Evolutionary conservation across 352 stramenopile species (phyloP).

Genomic region (Blastocystis sp.): DNA sequence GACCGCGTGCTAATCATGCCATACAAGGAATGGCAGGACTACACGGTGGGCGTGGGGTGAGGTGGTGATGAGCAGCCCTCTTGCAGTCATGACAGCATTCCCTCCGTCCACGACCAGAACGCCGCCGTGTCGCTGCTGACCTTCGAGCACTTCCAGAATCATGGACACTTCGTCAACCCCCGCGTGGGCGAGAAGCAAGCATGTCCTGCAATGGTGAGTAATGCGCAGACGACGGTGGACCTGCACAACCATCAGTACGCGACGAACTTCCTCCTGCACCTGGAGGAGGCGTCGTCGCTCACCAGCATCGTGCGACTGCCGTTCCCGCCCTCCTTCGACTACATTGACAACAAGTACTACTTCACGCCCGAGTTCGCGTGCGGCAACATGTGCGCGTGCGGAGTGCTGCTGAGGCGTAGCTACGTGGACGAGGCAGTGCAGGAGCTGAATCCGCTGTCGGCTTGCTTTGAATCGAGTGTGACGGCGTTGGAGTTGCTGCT

Average conservation of each 20-base stretch:
- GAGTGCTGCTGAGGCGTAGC: not conserved
- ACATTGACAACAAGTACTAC: constrained; percentile 66
- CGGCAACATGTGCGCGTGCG: constrained; percentile 35
- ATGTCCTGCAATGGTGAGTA: not conserved
- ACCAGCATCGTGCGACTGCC: constrained; percentile 41
- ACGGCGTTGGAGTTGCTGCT: constrained; percentile 51
- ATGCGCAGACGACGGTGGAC: not conserved
- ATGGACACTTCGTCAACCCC: not conserved
- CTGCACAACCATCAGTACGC: constrained; percentile 35
- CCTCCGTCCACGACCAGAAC: not conserved
- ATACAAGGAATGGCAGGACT: constrained; percentile 51
- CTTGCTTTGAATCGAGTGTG: constrained; percentile 55
- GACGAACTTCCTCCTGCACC: constrained; percentile 35
- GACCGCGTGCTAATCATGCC: constrained; percentile 50
- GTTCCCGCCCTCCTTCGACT: constrained; percentile 48
- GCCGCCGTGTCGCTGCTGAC: constrained; percentile 32
- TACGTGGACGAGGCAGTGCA: constrained; percentile 60
- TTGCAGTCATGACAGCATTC: not conserved
- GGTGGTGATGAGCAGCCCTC: constrained; percentile 7
- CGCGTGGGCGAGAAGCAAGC: constrained; percentile 6
- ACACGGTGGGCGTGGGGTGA: not conserved
- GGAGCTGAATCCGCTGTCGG: constrained; percentile 43
- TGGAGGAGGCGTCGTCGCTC: constrained; percentile 25
- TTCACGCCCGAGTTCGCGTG: constrained; percentile 55
- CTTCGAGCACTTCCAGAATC: constrained; percentile 43